Evolutionary conservation across 2,329 filamentous ascomycete species (phyloP), one percentile per base, ranked within the genome.

Genomic region (Colletotrichum costaricense): DNA sequence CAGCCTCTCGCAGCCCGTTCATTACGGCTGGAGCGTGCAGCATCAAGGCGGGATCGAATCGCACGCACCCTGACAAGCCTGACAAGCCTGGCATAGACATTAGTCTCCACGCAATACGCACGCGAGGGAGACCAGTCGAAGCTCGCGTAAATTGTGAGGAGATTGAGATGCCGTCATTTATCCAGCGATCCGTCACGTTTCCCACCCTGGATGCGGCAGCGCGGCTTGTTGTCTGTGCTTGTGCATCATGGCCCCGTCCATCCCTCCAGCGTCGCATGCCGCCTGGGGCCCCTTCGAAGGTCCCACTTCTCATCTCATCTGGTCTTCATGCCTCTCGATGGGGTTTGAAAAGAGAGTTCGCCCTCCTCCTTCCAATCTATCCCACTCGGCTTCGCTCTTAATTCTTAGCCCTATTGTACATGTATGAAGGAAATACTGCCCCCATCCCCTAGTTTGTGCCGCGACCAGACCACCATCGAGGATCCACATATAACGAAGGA

Each of bases 231-330:
- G 62, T 59, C 62, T 38, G 68, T 70, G 68, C 68, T 55, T 26
- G 42, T 70, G 62, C 62, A 70, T 60, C 68, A 38, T 70, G 55
- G 62, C 30, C 55, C 49, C 42, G 68, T 66, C 56, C 68, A 66
- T 46, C 68, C 68, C 24, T 56, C 28, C 66, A 63, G 28, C 54
- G 55, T 66, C 30, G 62, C 42, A 66, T 59, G 49, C 62, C 62
- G 68, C 42, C 68, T 49, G 68, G 62, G 55, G 65, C 55, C 14
- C 42, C 42, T 52, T 22, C 8, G 3, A 38, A 55, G 62, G 56
- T 38, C 6, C 68, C 55, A 55, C 56, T 28, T 16, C 28, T 56
- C 62, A 60, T 70, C 68, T 46, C 62, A 60, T 60, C 62, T 66
- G 8, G 30, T 63, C 42, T 35, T 22, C 54, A 59, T 70, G 42